Percentiles rank a stretch among this genome's conserved stretches.
Conservation (phyloP, 805 yeast species). For the Saccharomyces mikatae region DNA sequence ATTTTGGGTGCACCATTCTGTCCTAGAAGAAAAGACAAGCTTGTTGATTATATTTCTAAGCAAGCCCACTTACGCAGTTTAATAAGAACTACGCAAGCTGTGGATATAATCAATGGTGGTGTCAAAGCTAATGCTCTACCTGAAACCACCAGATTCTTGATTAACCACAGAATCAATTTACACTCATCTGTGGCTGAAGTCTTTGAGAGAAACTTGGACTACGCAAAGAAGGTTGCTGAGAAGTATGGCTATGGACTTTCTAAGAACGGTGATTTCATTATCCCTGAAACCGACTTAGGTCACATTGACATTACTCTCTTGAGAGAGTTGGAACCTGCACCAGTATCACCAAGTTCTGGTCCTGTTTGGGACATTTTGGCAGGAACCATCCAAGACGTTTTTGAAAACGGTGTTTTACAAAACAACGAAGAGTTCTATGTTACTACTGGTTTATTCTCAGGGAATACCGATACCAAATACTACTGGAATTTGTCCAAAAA, state of each 20-base stretch:
- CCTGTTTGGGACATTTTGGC: constrained; percentile 38
- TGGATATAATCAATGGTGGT: constrained; percentile 63
- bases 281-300: constrained; percentile 26
- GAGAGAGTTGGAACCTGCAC: constrained; percentile 33
- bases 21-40: constrained; percentile 29
- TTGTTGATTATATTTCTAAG: constrained; percentile 22
- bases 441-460: constrained; percentile 46
- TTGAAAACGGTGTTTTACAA: constrained; percentile 39
- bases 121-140: constrained; percentile 73
- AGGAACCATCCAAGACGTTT: constrained; percentile 48
- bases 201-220: constrained; percentile 30
- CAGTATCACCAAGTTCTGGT: constrained; percentile 31
- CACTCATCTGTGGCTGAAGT: constrained; percentile 44
- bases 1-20: constrained; percentile 33
- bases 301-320: constrained; percentile 19
- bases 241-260: constrained; percentile 42
- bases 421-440: constrained; percentile 25
- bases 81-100: constrained; percentile 58
- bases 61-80: constrained; percentile 29
- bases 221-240: constrained; percentile 38
- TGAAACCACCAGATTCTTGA: constrained; percentile 44
- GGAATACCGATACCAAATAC: constrained; percentile 54
- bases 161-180: constrained; percentile 59
- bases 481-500: constrained; percentile 50
- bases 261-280: constrained; percentile 13